Evolutionary conservation across 805 yeast genomes (phyloP).

Genomic region (Naumovozyma dairenensis): DNA sequence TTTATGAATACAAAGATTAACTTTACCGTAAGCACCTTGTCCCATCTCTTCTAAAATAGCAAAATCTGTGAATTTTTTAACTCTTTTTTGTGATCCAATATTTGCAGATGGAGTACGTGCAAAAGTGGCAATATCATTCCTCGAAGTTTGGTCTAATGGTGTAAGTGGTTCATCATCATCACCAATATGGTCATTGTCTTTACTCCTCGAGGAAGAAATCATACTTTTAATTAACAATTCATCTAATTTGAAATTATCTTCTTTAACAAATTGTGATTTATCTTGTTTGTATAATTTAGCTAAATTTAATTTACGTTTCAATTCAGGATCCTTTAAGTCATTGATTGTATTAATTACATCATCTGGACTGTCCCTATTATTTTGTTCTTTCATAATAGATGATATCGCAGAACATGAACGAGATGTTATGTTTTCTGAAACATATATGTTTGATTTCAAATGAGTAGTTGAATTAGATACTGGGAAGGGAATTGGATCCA

Average conservation of each 20-base stretch:
- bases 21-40: constrained; percentile 94
- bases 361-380: neutral
- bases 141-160: neutral
- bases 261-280: constrained; percentile 20
- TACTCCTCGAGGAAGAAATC: constrained; percentile 1
- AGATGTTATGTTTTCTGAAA: neutral
- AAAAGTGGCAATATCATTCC: neutral
- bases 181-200: neutral
- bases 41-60: constrained; percentile 68
- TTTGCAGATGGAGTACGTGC: constrained; percentile 7
- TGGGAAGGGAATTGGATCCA: too few relatives aligned
- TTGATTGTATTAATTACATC: neutral
- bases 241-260: constrained; percentile 20
- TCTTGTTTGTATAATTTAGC: constrained; percentile 23
- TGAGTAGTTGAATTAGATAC: too few relatives aligned
- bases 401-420: too few relatives aligned
- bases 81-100: constrained; percentile 59
- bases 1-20: constrained; percentile 61
- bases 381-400: neutral
- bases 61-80: constrained; percentile 63
- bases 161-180: neutral
- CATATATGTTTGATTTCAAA: too few relatives aligned
- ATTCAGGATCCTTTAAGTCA: constrained; percentile 16
- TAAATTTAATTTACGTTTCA: constrained; percentile 20
- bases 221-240: constrained; percentile 17